Evolutionary conservation across 768 basidiomycete genomes (phyloP).

Genomic region (Termitomyces sp.): DNA sequence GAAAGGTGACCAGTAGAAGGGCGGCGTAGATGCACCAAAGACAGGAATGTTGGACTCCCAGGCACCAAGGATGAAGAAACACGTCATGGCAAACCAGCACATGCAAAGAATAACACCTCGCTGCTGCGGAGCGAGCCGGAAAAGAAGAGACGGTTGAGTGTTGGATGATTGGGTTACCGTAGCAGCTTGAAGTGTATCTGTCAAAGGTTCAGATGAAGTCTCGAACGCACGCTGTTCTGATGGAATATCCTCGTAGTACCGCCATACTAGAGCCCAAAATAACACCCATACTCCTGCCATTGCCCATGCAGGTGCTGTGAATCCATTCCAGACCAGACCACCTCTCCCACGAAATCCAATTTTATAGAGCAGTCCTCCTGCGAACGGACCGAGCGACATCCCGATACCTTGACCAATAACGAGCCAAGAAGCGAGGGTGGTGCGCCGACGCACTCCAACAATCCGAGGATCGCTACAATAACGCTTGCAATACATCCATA

Average conservation of each 20-base stretch:
- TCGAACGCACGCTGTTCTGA: not conserved
- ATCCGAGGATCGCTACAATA: conserved; percentile 70
- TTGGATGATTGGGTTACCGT: conserved; percentile 1
- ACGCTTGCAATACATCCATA: conserved; percentile 64
- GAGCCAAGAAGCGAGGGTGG: conserved; percentile 55
- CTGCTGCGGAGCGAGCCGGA: conserved; percentile 21
- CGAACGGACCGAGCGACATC: conserved; percentile 57
- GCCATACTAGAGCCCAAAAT: conserved; percentile 35
- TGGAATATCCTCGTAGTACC: conserved; percentile 8
- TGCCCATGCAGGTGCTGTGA: conserved; percentile 61
- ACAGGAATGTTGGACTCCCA: conserved; percentile 69
- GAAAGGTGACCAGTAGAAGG: conserved; percentile 54
- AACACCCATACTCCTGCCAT: conserved; percentile 49
- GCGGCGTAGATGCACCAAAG: conserved; percentile 35
- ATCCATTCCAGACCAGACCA: conserved; percentile 52
- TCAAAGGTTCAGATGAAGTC: not conserved
- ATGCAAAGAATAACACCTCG: conserved; percentile 55
- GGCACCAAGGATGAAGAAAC: conserved; percentile 63
- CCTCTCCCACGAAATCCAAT: conserved; percentile 43
- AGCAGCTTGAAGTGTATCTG: not conserved
- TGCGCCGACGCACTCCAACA: conserved; percentile 57
- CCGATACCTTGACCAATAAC: conserved; percentile 60
- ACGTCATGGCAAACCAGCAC: conserved; percentile 68
- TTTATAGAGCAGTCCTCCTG: conserved; percentile 57
- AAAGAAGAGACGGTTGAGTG: not conserved